phyloP scores from a whole-genome alignment of 495 filamentous ascomycete genomes.

The Aspergillus cavernicola region DNA sequence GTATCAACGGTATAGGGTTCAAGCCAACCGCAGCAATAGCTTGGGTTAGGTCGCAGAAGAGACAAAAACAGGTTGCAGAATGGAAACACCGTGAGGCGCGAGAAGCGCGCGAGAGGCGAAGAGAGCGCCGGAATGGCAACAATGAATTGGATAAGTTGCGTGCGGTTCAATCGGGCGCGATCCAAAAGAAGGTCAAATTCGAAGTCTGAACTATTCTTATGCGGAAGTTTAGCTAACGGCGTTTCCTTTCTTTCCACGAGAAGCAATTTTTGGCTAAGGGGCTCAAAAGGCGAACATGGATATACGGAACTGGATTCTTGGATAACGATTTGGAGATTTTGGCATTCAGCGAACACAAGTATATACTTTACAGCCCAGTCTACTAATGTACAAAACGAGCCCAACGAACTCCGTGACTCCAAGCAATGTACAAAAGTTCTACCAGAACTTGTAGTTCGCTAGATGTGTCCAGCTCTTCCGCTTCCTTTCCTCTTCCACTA shows the following conservation, averaged over 20 bases:
- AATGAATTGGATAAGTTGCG: conserved; percentile 28
- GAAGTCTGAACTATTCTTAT: conserved; percentile 21
- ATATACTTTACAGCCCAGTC: conserved; percentile 23
- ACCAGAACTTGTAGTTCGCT: conserved; percentile 51
- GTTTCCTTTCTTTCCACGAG: not conserved
- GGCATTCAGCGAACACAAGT: conserved; percentile 11
- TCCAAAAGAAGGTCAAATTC: conserved; percentile 46
- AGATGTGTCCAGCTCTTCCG: conserved; percentile 53
- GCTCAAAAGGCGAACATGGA: not conserved
- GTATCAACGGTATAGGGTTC: conserved; percentile 89
- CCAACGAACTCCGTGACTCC: conserved; percentile 39
- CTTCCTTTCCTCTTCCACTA: conserved; percentile 45
- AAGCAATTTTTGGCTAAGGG: not conserved
- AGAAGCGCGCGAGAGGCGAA: conserved; percentile 75
- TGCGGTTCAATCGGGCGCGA: conserved; percentile 30
- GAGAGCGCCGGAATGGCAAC: conserved; percentile 54
- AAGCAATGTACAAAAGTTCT: conserved; percentile 20
- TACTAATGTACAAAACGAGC: conserved; percentile 34
- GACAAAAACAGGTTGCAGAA: conserved; percentile 77
- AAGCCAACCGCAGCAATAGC: conserved; percentile 82
- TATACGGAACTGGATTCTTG: not conserved
- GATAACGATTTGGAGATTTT: conserved; percentile 10
- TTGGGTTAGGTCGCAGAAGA: conserved; percentile 66
- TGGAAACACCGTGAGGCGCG: conserved; percentile 78
- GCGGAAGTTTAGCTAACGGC: not conserved